Base-by-base conservation (phyloP, 2,329 filamentous ascomycete species). In the Grosmannia serpens region DNA sequence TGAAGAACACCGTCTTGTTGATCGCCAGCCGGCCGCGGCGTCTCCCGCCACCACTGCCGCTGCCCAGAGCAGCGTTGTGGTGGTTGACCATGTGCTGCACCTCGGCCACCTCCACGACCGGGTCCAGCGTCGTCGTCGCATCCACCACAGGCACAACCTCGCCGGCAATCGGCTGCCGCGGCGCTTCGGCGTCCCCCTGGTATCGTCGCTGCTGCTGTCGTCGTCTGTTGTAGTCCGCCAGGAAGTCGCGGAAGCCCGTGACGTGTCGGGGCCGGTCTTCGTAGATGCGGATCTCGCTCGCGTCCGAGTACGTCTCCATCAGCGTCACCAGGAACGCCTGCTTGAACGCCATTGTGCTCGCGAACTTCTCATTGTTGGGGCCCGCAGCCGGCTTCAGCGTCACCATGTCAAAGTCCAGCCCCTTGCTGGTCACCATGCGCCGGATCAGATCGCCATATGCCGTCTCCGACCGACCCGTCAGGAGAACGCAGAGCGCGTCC, bases 141-240 rank as follows among this genome's bases (percentile, higher is more conserved):
- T 96, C 91, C 3, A 84, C 80, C 17, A 99, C 91, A 67, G 92
- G 89, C 26, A 97, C 80, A 24, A 97, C 91, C 68, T 96, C 89
- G 38, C 87, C 84, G 10, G 70, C 75, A 62, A 97, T 85, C 0
- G 87, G 81, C 9, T 80, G 81, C 47, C 88, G 80, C 2, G 33
- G 20, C 24, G 52, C 51, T 5, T 41, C 8, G 4, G 17, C 49
- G 3, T 26, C 47, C 22, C 3, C n/a, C 49, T 22, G 53, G 17
- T 47, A 10, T 33, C 31, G 13, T 41, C 38, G 56, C 38, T 38
- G 51, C 53, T 54, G 53, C 24, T 55, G 56, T 20, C 52, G 52
- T 17, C 44, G 68, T 52, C 71, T 79, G 74, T 96, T 96, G 75
- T 94, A 87, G 26, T 84, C 80, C 58, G 78, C 80, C 64, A 97